Conservation (phyloP, 1,284 basidiomycete genomes). For the Uromyces viciae-fabae region DNA sequence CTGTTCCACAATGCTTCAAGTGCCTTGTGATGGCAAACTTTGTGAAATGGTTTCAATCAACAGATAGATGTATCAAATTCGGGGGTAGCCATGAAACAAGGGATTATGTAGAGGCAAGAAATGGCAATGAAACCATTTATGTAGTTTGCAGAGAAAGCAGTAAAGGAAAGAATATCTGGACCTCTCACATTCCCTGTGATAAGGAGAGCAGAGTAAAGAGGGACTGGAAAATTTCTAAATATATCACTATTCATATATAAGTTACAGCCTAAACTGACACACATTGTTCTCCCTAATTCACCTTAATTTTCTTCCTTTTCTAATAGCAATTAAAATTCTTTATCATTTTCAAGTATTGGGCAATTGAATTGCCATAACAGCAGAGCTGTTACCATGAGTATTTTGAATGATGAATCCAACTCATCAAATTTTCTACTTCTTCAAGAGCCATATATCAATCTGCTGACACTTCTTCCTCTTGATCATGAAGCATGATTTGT, state of each 20-base stretch:
- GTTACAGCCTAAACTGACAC: neutral
- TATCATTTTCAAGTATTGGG: neutral
- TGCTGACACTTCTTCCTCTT: neutral
- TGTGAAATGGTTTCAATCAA: neutral
- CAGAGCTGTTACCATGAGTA: neutral
- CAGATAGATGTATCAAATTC: neutral
- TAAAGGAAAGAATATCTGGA: neutral
- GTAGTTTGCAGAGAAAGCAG: neutral
- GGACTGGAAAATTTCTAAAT: neutral
- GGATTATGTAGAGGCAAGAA: neutral
- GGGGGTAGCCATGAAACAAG: neutral
- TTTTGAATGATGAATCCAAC: neutral
- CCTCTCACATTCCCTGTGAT: neutral
- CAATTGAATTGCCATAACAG: conserved; percentile 23
- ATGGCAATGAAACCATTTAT: neutral
- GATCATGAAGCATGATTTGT: conserved; percentile 5
- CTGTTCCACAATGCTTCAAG: neutral
- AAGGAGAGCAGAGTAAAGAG: neutral
- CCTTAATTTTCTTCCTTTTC: neutral
- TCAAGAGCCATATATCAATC: neutral
- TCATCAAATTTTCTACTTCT: neutral
- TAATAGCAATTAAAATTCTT: neutral
- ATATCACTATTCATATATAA: neutral
- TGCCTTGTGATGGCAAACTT: neutral
- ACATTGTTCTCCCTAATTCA: neutral